Evolutionary conservation across 2,329 filamentous ascomycete genomes (phyloP).

Genomic region (Pseudocercospora musae): DNA sequence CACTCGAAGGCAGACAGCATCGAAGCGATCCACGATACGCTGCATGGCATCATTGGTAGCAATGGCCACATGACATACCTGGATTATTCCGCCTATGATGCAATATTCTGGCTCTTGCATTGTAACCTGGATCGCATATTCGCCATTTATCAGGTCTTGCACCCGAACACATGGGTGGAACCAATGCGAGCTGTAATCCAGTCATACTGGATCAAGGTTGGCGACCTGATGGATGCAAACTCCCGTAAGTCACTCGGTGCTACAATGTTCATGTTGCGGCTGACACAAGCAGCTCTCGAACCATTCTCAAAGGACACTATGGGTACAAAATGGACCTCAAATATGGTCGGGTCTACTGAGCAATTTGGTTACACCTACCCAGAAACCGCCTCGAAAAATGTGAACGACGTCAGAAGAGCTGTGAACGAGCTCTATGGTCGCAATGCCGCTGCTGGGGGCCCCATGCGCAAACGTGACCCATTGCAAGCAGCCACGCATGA

Average conservation of each 20-base stretch:
- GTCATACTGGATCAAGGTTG: constrained; percentile 59
- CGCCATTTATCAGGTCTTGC: constrained; percentile 72
- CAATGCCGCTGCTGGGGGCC: constrained; percentile 29
- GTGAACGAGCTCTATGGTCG: constrained; percentile 63
- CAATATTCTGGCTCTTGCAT: constrained; percentile 75
- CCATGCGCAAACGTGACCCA: constrained; percentile 10
- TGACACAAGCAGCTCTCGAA: constrained; percentile 16
- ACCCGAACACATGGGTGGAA: constrained; percentile 64
- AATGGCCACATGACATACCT: constrained; percentile 68
- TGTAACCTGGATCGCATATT: constrained; percentile 70
- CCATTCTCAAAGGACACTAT: constrained; percentile 62
- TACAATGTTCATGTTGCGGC: neutral
- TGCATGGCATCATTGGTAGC: constrained; percentile 54
- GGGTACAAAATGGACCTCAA: constrained; percentile 67
- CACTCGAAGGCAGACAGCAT: constrained; percentile 57
- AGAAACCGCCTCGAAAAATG: constrained; percentile 52
- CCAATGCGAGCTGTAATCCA: constrained; percentile 52
- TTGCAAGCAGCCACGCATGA: constrained; percentile 12
- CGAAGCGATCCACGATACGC: constrained; percentile 47
- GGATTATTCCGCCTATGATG: constrained; percentile 72
- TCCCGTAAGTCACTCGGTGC: constrained; percentile 23
- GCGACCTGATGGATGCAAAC: constrained; percentile 41
- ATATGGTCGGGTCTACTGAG: constrained; percentile 56
- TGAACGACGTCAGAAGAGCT: constrained; percentile 45
- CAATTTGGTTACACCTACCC: constrained; percentile 73